Percentiles rank a stretch among this genome's conserved stretches.
Conservation (phyloP, 2,329 filamentous ascomycete species). For the Westerdykella aurantiaca region DNA sequence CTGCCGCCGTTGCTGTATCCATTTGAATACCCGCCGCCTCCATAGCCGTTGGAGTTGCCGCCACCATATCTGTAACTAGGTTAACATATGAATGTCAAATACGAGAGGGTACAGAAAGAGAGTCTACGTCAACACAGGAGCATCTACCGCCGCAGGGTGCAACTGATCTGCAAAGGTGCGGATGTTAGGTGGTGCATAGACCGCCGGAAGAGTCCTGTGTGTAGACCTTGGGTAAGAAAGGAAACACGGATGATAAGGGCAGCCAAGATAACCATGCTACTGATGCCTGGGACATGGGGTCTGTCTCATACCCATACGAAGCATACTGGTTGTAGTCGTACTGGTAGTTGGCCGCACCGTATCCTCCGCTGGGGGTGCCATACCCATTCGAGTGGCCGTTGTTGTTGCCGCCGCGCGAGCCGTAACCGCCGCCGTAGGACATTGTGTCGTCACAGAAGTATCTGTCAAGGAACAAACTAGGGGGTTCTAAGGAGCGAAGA, state of each 20-base stretch:
- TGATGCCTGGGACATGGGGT: slow-evolving; percentile 38
- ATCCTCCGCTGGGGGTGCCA: slow-evolving; percentile 39
- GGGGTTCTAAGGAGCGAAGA: slow-evolving; percentile 14
- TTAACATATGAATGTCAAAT: slow-evolving; percentile 14
- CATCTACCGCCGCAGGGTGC: not conserved
- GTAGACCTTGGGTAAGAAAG: not conserved
- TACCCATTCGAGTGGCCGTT: slow-evolving; percentile 51
- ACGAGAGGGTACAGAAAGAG: slow-evolving; percentile 23
- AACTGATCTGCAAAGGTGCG: no score
- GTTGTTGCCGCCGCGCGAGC: slow-evolving; percentile 42
- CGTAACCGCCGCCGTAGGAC: slow-evolving; percentile 58
- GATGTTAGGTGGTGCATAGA: no score
- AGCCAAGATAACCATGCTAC: slow-evolving; percentile 29
- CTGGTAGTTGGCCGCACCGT: slow-evolving; percentile 44
- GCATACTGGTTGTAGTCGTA: slow-evolving; percentile 45
- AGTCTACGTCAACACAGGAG: not conserved
- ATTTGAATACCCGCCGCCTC: slow-evolving; percentile 10
- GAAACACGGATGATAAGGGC: slow-evolving; percentile 9
- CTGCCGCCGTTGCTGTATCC: slow-evolving; percentile 25
- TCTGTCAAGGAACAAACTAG: slow-evolving; percentile 24
- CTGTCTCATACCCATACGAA: slow-evolving; percentile 42
- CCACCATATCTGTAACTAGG: slow-evolving; percentile 19
- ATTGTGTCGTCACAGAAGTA: slow-evolving; percentile 47
- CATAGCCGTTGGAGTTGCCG: slow-evolving; percentile 13
- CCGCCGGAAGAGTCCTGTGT: not conserved